Evolutionary conservation across 495 filamentous ascomycete genomes (phyloP).

Genomic region (Aspergillus bertholletiae): DNA sequence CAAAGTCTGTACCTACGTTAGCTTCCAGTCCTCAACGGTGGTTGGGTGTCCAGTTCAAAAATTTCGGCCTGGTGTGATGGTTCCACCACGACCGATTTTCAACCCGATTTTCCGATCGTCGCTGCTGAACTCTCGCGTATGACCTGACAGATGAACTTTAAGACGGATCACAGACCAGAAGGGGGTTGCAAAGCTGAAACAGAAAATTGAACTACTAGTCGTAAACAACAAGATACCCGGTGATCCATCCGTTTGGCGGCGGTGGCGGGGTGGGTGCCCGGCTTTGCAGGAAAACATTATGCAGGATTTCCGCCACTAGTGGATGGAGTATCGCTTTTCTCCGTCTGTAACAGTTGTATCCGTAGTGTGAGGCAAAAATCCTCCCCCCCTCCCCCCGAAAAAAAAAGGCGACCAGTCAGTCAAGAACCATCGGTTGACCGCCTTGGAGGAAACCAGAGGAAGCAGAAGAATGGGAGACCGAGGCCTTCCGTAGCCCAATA

Average conservation of each 20-base stretch:
- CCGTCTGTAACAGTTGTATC: conserved; percentile 2
- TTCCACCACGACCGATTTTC: not conserved
- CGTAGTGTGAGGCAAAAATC: not conserved
- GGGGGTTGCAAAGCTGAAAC: not conserved
- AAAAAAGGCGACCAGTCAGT: not conserved
- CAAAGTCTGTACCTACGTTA: conserved; percentile 21
- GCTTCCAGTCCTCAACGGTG: conserved; percentile 3
- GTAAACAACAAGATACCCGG: not conserved
- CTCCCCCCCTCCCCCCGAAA: too few species aligned
- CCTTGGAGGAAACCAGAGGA: not conserved
- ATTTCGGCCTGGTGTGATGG: not conserved
- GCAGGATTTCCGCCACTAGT: not conserved
- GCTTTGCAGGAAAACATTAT: not conserved
- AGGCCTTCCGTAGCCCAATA: not conserved
- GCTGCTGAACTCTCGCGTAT: too few species aligned
- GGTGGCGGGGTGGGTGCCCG: not conserved
- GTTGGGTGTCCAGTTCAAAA: conserved; percentile 1
- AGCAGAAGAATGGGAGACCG: not conserved
- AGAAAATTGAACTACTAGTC: not conserved
- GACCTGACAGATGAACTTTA: too few species aligned
- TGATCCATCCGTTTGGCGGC: not conserved
- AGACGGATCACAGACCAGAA: not conserved
- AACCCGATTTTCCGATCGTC: not conserved
- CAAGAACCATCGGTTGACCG: not conserved
- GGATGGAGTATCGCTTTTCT: not conserved